Evolutionary conservation across 208 protist species (phyloP).

Genomic region (Novymonas esmeraldas): DNA sequence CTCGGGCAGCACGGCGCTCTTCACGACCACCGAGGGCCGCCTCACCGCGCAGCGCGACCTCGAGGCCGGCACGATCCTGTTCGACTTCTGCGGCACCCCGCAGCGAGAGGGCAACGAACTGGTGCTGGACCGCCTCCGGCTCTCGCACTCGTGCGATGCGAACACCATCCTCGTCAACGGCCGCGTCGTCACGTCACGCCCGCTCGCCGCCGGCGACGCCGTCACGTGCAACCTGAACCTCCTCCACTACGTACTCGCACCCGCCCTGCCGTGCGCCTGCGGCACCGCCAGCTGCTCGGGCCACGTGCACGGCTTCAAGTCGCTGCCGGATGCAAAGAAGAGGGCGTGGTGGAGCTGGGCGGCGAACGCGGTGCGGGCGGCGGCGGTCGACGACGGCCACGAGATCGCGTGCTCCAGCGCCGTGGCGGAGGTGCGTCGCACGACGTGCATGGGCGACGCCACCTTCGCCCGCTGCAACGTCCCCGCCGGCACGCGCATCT

Average conservation of each 20-base stretch:
- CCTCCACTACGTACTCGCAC: constrained; percentile 46
- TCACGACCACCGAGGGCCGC: constrained; percentile 39
- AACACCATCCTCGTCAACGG: constrained; percentile 72
- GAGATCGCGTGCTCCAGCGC: constrained; percentile 45
- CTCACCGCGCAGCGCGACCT: constrained; percentile 61
- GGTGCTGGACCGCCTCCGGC: constrained; percentile 51
- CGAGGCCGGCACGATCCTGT: constrained; percentile 63
- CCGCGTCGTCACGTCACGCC: constrained; percentile 47
- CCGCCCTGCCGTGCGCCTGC: constrained; percentile 57
- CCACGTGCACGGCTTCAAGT: constrained; percentile 51
- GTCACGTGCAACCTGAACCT: constrained; percentile 75
- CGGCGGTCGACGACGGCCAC: constrained; percentile 45
- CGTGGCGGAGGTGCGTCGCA: constrained; percentile 39
- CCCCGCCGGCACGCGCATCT: constrained; percentile 54
- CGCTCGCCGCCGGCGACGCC: constrained; percentile 62
- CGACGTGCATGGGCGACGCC: constrained; percentile 54
- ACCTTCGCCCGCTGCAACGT: constrained; percentile 65
- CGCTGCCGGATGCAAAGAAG: constrained; percentile 38
- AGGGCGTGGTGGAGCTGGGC: constrained; percentile 47
- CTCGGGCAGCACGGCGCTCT: constrained; percentile 29
- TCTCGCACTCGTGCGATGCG: constrained; percentile 79
- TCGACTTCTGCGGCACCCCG: constrained; percentile 31
- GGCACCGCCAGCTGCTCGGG: constrained; percentile 37
- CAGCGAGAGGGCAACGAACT: constrained; percentile 38
- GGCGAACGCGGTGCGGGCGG: constrained; percentile 39